phyloP scores from a whole-genome alignment of 305 asterid genomes.

The Fraxinus ornus region DNA sequence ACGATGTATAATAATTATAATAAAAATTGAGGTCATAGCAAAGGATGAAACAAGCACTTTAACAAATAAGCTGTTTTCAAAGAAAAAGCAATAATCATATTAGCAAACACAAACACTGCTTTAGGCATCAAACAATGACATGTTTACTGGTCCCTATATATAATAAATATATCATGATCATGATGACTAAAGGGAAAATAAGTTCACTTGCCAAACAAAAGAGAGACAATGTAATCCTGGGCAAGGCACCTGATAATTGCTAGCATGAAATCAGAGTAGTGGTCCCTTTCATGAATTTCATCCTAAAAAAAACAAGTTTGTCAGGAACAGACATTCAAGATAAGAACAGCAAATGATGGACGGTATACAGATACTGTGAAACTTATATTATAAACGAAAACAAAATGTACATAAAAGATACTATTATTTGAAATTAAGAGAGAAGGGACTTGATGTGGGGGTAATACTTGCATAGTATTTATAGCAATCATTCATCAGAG shows the following conservation, averaged over 20 bases:
- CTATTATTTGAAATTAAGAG: not conserved
- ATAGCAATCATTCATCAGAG: conserved; percentile 14
- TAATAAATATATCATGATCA: conserved; percentile 11
- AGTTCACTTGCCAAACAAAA: conserved; percentile 2
- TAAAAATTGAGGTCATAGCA: conserved; percentile 7
- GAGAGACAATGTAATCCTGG: conserved; percentile 21
- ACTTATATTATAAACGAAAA: conserved; percentile 9
- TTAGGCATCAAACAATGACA: not conserved
- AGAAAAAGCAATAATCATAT: conserved; percentile 1
- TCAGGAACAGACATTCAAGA: conserved; percentile 22
- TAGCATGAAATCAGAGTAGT: conserved; percentile 94
- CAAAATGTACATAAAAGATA: conserved; percentile 4
- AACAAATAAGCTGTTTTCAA: not conserved
- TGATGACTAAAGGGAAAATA: conserved; percentile 17
- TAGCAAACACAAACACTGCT: not conserved
- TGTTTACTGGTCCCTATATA: not conserved
- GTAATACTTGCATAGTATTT: not conserved
- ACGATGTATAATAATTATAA: not conserved
- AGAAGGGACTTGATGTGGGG: not conserved
- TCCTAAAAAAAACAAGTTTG: conserved; percentile 54
- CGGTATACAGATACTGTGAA: conserved; percentile 11
- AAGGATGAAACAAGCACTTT: conserved; percentile 8
- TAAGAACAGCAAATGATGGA: conserved; percentile 23
- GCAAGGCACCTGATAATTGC: conserved; percentile 81
- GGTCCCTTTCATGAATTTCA: conserved; percentile 99